Conservation (phyloP, 768 basidiomycete genomes). For the Auricularia sp. region DNA sequence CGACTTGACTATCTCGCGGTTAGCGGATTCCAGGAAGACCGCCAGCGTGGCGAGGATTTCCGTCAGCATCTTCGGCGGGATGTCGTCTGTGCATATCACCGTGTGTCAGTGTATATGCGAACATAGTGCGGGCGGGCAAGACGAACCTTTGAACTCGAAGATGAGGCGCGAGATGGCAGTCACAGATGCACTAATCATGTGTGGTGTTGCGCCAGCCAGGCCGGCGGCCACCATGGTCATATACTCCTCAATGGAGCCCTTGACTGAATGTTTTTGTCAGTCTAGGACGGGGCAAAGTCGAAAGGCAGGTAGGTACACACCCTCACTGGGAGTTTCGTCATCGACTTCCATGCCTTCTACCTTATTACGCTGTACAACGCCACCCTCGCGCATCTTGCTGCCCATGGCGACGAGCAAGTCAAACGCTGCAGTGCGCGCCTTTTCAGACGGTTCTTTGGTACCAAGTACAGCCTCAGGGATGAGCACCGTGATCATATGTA, state of each 20-base stretch:
- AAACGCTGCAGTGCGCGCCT: slow-evolving; percentile 80
- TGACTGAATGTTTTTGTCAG: slow-evolving; percentile 26
- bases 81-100: slow-evolving; percentile 38
- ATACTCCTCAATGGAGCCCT: slow-evolving; percentile 80
- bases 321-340: slow-evolving; percentile 35
- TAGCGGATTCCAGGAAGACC: slow-evolving; percentile 86
- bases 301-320: slow-evolving; percentile 14
- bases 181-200: slow-evolving; percentile 97
- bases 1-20: slow-evolving; percentile 97
- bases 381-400: slow-evolving; percentile 80
- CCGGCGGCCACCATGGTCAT: slow-evolving; percentile 96
- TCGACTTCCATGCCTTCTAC: slow-evolving; percentile 81
- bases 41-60: slow-evolving; percentile 81
- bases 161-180: slow-evolving; percentile 88
- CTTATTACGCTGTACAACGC: slow-evolving; percentile 64
- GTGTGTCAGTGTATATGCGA: neutral
- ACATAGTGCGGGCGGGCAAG: neutral
- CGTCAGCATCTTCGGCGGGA: slow-evolving; percentile 60
- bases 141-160: slow-evolving; percentile 89
- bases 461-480: slow-evolving; percentile 92
- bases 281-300: too few relatives aligned
- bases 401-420: slow-evolving; percentile 89
- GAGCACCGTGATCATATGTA: slow-evolving; percentile 80
- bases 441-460: slow-evolving; percentile 95
- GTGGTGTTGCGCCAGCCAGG: slow-evolving; percentile 83